Evolutionary conservation across 2,329 filamentous ascomycete species (phyloP).

Genomic region (Arthrobotrys iridis): DNA sequence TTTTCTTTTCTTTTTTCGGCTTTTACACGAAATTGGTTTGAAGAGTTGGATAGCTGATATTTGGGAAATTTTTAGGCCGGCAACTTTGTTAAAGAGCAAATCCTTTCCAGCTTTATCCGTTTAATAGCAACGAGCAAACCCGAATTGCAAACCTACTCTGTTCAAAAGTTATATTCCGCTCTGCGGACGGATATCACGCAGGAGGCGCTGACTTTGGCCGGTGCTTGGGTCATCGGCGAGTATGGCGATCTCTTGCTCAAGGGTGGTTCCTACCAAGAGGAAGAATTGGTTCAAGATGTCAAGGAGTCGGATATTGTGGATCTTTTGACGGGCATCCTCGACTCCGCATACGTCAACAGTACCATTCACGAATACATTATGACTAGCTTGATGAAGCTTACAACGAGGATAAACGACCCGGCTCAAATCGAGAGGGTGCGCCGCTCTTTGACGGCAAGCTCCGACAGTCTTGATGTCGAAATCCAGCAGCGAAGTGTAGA

Average conservation of each 20-base stretch:
- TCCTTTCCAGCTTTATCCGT: constrained; percentile 93
- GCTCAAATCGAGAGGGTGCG: constrained; percentile 88
- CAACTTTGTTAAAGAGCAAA: constrained; percentile 97
- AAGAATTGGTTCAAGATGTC: constrained; percentile 73
- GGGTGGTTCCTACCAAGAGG: constrained; percentile 91
- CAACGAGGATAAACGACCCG: constrained; percentile 82
- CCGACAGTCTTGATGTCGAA: constrained; percentile 90
- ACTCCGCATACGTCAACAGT: constrained; percentile 92
- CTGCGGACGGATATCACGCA: constrained; percentile 97
- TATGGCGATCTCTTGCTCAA: constrained; percentile 90
- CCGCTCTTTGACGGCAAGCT: constrained; percentile 78
- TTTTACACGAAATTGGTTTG: background rate
- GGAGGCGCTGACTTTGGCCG: constrained; percentile 90
- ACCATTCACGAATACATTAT: constrained; percentile 95
- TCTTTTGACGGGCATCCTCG: constrained; percentile 88
- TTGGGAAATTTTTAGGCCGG: constrained; percentile 68
- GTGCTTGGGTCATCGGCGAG: constrained; percentile 97
- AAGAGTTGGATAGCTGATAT: background rate
- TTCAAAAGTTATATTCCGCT: constrained; percentile 90
- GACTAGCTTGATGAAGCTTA: constrained; percentile 93
- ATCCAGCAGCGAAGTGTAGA: constrained; percentile 96
- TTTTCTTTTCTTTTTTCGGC: too few relatives aligned
- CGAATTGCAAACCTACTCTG: constrained; percentile 94
- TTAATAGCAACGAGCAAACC: constrained; percentile 87
- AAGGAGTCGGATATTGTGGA: constrained; percentile 91